Evolutionary conservation across 306 rosid species (phyloP), one percentile per base, ranked within the genome.

Genomic region (Vigna hirtella): DNA sequence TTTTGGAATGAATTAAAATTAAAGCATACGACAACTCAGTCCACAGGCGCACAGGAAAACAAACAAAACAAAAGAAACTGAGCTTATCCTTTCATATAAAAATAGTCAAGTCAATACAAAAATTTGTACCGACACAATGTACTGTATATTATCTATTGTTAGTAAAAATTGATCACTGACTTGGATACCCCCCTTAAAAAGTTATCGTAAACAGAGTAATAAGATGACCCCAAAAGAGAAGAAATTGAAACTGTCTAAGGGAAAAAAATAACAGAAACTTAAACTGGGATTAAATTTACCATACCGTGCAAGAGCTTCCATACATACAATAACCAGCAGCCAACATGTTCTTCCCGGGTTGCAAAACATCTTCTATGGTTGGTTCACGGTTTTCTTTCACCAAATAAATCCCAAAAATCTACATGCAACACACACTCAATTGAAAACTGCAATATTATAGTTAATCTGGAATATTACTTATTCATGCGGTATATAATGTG

Each of bases 261-360:
- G 51, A 18, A 42, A 40, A 34, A 66, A 38, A 63, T 1, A 0
- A 70, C 8, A 43, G 1, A 22, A 26, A 38, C 15, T 15, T 24
- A 22, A 68, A 47, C 10, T 36, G 20, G 55, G 57, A 16, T 47
- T 55, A 28, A 72, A 42, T 49, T 20, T 74, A 26, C 13, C 4
- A 14, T 89, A 93, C 98, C 84, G 91, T 93, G 91, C 98, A 93
- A 81, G 94, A 93, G 90, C 98, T 93, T 72, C 98, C 97, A 32
- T 93, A 93, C 98, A 93, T 91, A 87, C 98, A 93, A 78, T 93
- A 93, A 74, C 98, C 98, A 66, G 98, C 97, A 30, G 98, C 98
- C 74, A 93, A 12, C 98, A 91, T 93, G 67, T 87, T 79, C 84
- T 84, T 91, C 65, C 98, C 98, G 5, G 98, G 94, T 87, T 85